A percentile compares a stretch with the other conserved stretches of the same genome.
Conservation (phyloP, 305 asterid genomes). For the Solanum chacoense region DNA sequence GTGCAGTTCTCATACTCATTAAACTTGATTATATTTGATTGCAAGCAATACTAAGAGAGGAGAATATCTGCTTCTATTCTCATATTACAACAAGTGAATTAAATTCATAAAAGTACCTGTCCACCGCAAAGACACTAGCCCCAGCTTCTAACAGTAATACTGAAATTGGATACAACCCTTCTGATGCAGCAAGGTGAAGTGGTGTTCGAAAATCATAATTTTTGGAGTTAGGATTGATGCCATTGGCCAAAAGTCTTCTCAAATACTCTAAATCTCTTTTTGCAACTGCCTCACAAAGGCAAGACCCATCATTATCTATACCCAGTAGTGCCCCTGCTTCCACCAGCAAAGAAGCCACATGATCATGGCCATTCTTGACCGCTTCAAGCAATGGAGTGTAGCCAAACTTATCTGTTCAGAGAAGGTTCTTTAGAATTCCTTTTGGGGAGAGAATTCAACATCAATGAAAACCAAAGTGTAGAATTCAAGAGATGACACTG, state of each 20-base stretch:
- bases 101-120: constrained; percentile 31
- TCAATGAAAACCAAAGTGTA: not conserved
- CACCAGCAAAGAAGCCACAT: constrained; percentile 36
- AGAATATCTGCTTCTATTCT: not conserved
- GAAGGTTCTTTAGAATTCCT: not conserved
- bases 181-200: constrained; percentile 65
- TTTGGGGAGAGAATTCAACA: not conserved
- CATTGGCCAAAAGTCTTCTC: constrained; percentile 33
- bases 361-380: constrained; percentile 44
- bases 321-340: constrained; percentile 40
- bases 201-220: constrained; percentile 60
- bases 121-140: constrained; percentile 55
- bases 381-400: constrained; percentile 59
- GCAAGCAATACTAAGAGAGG: not conserved
- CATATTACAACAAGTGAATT: not conserved
- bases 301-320: constrained; percentile 34
- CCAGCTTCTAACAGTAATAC: constrained; percentile 45
- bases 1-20: not conserved
- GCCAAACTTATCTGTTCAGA: constrained; percentile 35
- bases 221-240: constrained; percentile 60
- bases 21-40: not conserved
- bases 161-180: constrained; percentile 32
- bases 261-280: constrained; percentile 36
- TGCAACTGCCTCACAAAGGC: constrained; percentile 48
- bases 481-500: not conserved